phyloP scores from a whole-genome alignment of 2,329 filamentous ascomycete genomes.

The Fusarium pseudonygamai region DNA sequence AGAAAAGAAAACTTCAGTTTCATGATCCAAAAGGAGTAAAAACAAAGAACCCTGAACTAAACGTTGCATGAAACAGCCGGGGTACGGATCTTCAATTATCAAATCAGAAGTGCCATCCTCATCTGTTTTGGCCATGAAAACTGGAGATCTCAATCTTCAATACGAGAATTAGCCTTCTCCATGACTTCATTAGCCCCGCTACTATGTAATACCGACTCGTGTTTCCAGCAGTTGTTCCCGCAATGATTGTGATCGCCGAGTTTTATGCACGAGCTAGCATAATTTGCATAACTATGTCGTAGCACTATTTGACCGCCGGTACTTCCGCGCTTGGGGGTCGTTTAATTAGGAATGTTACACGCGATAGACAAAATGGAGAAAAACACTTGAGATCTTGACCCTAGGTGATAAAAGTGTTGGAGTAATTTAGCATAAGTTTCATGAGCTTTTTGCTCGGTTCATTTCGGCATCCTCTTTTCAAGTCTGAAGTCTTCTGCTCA shows the following conservation, averaged over 20 bases:
- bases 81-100: background rate
- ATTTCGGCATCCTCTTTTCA: background rate
- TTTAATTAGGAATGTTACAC: background rate
- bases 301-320: background rate
- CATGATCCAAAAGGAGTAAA: background rate
- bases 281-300: background rate
- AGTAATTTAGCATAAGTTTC: background rate
- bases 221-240: background rate
- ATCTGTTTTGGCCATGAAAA: background rate
- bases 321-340: background rate
- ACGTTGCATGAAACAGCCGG: slow-evolving; percentile 1
- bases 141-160: slow-evolving; percentile 5
- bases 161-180: slow-evolving; percentile 12
- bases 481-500: background rate
- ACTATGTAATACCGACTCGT: background rate
- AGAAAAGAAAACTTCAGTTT: slow-evolving; percentile 3
- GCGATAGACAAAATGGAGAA: background rate
- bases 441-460: background rate
- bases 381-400: background rate
- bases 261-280: background rate
- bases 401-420: rapidly evolving
- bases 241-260: slow-evolving; percentile 5
- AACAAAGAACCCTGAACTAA: background rate
- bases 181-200: slow-evolving; percentile 15
- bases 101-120: background rate